Conservation (phyloP, 2,329 filamentous ascomycete species). For the Fusarium sambucinum region DNA sequence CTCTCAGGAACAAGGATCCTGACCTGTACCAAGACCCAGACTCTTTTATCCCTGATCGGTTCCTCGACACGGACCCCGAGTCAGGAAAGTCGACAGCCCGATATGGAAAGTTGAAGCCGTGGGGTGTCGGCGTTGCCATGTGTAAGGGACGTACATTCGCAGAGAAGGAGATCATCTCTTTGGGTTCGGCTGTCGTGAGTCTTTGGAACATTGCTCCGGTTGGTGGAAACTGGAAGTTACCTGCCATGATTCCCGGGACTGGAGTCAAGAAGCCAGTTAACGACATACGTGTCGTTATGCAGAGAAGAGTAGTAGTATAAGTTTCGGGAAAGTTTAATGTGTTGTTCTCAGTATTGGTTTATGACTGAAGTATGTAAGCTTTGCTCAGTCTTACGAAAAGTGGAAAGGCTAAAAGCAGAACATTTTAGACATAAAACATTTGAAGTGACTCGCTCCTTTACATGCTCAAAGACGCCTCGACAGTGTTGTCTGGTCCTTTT, state of each 20-base stretch:
- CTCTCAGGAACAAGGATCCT: conserved; percentile 29
- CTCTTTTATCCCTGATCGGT: conserved; percentile 40
- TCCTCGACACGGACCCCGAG: conserved; percentile 26
- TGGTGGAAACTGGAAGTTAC: conserved; percentile 25
- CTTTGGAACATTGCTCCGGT: conserved; percentile 36
- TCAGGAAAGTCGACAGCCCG: conserved; percentile 23
- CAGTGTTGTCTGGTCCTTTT: background rate
- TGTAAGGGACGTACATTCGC: conserved; percentile 47
- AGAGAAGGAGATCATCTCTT: conserved; percentile 41
- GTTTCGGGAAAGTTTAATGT: background rate
- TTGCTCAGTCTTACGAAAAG: background rate
- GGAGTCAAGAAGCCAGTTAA: conserved; percentile 28
- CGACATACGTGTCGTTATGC: conserved; percentile 40
- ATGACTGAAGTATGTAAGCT: no score
- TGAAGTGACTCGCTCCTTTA: background rate
- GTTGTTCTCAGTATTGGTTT: no score
- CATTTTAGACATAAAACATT: no score
- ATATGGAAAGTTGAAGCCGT: conserved; percentile 43
- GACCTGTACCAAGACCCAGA: conserved; percentile 35
- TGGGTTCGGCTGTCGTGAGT: conserved; percentile 29
- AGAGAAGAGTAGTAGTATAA: background rate
- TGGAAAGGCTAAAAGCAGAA: background rate
- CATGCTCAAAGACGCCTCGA: background rate
- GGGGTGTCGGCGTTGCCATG: conserved; percentile 40
- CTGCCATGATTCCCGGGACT: conserved; percentile 28